A percentile compares a stretch with the other conserved stretches of the same genome.
phyloP scores from a whole-genome alignment of 2,329 filamentous ascomycete genomes.

The Plenodomus lindquistii region DNA sequence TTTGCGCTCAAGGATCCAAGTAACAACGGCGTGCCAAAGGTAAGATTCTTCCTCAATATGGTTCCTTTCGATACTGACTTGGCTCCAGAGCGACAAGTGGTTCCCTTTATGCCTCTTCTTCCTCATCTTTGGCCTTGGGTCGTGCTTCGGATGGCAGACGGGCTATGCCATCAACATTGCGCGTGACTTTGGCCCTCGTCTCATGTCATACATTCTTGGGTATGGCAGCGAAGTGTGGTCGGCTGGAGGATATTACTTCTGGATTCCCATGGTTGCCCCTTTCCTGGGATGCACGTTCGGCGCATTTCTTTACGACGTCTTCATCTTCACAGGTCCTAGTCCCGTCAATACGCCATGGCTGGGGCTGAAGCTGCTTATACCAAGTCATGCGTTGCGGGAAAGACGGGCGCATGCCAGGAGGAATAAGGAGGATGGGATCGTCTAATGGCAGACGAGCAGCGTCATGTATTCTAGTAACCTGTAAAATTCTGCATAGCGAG shows the following conservation, averaged over 20 bases:
- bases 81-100: slow-evolving; percentile 34
- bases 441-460: slow-evolving; percentile 9
- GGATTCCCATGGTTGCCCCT: slow-evolving; percentile 74
- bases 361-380: slow-evolving; percentile 60
- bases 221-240: slow-evolving; percentile 70
- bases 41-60: background rate
- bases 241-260: slow-evolving; percentile 72
- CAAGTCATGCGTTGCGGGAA: slow-evolving; percentile 23
- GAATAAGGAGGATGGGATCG: slow-evolving; percentile 35
- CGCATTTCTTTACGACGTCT: slow-evolving; percentile 37
- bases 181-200: slow-evolving; percentile 70
- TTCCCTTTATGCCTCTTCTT: slow-evolving; percentile 67
- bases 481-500: no score
- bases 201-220: slow-evolving; percentile 69
- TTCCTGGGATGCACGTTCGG: slow-evolving; percentile 59
- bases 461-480: no score
- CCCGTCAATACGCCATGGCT: slow-evolving; percentile 70
- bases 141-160: slow-evolving; percentile 76
- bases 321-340: slow-evolving; percentile 69
- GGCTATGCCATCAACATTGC: slow-evolving; percentile 76
- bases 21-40: slow-evolving; percentile 44
- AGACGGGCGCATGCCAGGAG: slow-evolving; percentile 26
- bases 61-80: background rate
- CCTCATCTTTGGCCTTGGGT: slow-evolving; percentile 72
- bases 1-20: slow-evolving; percentile 67